Conservation (phyloP, 805 yeast genomes). For the Starmerella stigmatis region DNA sequence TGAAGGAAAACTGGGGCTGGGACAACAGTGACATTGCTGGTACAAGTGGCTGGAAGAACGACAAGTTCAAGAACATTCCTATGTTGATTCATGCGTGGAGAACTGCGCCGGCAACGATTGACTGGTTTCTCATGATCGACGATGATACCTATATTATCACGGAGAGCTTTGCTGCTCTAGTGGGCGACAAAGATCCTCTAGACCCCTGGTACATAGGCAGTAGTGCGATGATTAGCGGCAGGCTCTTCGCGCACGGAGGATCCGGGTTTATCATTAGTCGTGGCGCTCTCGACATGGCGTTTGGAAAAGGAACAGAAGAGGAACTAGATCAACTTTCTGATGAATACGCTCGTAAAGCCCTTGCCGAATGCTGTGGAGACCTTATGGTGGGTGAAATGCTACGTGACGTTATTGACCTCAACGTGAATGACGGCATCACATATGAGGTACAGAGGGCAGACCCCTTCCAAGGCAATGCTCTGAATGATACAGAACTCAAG, state of each 20-base stretch:
- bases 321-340: constrained; percentile 8
- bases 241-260: constrained; percentile 32
- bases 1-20: constrained; percentile 24
- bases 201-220: constrained; percentile 12
- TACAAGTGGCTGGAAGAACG: constrained; percentile 10
- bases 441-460: background rate
- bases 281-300: constrained; percentile 25
- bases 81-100: constrained; percentile 28
- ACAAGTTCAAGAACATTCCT: constrained; percentile 7
- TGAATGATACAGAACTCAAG: constrained; percentile 6
- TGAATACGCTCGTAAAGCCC: constrained; percentile 23
- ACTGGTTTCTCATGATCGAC: constrained; percentile 33
- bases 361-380: constrained; percentile 31
- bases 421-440: constrained; percentile 11
- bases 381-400: constrained; percentile 27
- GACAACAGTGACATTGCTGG: background rate
- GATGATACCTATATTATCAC: constrained; percentile 29
- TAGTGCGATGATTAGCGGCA: constrained; percentile 13
- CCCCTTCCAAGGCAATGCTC: background rate
- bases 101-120: constrained; percentile 22
- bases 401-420: constrained; percentile 14
- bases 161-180: constrained; percentile 25
- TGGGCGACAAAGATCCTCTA: constrained; percentile 24
- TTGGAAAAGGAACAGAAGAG: constrained; percentile 18
- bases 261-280: constrained; percentile 30